Evolutionary conservation across 2,329 filamentous ascomycete genomes (phyloP).

Genomic region (Trichoderma koningii): DNA sequence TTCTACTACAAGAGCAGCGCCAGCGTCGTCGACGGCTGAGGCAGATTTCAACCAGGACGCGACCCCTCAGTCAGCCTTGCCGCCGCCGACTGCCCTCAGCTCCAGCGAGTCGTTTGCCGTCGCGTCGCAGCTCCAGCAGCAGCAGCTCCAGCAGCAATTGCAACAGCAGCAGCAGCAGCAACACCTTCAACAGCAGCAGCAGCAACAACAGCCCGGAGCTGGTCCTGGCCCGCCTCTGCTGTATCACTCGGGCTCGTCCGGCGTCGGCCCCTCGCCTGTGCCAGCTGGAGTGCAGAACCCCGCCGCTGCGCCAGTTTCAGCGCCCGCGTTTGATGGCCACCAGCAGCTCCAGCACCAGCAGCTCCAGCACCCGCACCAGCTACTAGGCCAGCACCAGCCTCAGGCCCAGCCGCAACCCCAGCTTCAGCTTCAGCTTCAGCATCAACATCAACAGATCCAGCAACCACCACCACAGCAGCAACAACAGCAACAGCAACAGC

Average conservation of each 20-base stretch:
- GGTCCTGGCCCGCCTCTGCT: constrained; percentile 40
- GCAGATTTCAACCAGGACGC: constrained; percentile 37
- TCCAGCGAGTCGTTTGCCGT: not conserved
- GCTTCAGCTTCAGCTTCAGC: constrained; percentile 35
- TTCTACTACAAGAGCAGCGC: constrained; percentile 28
- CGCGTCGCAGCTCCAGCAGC: constrained; percentile 37
- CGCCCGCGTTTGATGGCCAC: constrained; percentile 31
- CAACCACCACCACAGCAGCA: constrained; percentile 29
- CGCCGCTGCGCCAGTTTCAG: constrained; percentile 36
- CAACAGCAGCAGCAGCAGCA: constrained; percentile 41
- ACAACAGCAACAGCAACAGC: constrained; percentile 34
- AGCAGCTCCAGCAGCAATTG: constrained; percentile 36
- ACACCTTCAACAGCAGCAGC: constrained; percentile 39
- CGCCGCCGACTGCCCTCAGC: constrained; percentile 47
- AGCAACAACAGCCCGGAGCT: constrained; percentile 42
- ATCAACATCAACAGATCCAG: constrained; percentile 25
- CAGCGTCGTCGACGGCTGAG: constrained; percentile 30
- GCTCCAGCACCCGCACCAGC: constrained; percentile 34
- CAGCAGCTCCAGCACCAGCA: constrained; percentile 34
- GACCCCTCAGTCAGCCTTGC: constrained; percentile 51
- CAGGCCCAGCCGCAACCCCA: not conserved
- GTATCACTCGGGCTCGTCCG: constrained; percentile 27
- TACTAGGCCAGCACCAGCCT: not conserved
- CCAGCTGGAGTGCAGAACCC: constrained; percentile 13
- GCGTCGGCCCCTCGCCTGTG: constrained; percentile 21